Conservation (phyloP, 805 yeast genomes). For the Candida nemodendra region DNA sequence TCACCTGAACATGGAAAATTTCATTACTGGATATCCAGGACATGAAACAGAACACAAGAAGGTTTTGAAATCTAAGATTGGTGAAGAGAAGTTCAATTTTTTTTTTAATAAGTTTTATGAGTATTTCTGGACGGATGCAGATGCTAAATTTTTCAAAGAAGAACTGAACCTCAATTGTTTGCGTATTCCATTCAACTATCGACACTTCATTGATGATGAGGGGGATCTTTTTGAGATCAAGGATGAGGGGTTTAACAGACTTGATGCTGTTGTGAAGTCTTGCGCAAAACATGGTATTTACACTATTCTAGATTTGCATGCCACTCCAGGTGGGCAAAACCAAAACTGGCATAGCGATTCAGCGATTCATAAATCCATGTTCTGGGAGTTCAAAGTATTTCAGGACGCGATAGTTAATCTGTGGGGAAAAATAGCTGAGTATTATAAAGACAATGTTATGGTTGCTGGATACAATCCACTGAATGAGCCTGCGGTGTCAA, state of each 20-base stretch:
- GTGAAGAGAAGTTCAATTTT: constrained; percentile 46
- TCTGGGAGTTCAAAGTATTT: constrained; percentile 49
- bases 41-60: constrained; percentile 51
- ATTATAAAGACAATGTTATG: constrained; percentile 47
- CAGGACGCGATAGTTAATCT: constrained; percentile 46
- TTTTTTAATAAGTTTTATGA: constrained; percentile 53
- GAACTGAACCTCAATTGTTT: constrained; percentile 44
- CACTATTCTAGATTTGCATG: constrained; percentile 48
- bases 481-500: constrained; percentile 50
- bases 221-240: constrained; percentile 44
- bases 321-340: constrained; percentile 54
- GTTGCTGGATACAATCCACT: constrained; percentile 56
- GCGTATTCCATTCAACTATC: constrained; percentile 52
- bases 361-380: constrained; percentile 44
- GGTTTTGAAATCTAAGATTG: constrained; percentile 39
- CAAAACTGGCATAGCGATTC: constrained; percentile 56
- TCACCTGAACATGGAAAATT: constrained; percentile 54
- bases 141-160: constrained; percentile 43
- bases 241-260: constrained; percentile 42
- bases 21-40: constrained; percentile 56
- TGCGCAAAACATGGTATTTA: constrained; percentile 48
- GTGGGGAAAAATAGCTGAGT: constrained; percentile 45
- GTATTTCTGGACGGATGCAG: constrained; percentile 51
- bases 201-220: constrained; percentile 48
- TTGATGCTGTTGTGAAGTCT: constrained; percentile 43